phyloP scores from a whole-genome alignment of 2,329 filamentous ascomycete genomes.

The Botryotinia convoluta region DNA sequence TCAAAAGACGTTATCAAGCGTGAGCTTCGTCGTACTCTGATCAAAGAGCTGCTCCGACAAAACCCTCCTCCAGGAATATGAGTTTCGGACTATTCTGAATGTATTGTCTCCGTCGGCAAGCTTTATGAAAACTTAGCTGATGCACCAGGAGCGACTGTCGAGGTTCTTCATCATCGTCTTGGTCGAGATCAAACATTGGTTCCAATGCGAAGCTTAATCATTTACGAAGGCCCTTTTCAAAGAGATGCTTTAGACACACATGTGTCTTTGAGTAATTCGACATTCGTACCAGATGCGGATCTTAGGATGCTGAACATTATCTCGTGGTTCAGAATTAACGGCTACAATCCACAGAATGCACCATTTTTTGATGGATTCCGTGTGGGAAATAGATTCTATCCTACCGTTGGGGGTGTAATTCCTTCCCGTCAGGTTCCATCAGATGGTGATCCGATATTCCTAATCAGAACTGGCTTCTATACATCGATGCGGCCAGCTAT shows the following conservation, averaged over 20 bases:
- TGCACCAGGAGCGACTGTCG: background rate
- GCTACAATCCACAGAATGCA: background rate
- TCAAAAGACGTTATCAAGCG: background rate
- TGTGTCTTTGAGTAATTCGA: background rate
- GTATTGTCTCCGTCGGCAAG: slow-evolving; percentile 15
- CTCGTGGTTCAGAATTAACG: slow-evolving; percentile 20
- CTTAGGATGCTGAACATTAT: slow-evolving; percentile 23
- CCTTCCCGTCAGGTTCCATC: background rate
- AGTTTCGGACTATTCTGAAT: slow-evolving; percentile 17
- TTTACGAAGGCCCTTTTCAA: background rate
- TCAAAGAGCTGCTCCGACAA: background rate
- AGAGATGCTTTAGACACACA: background rate
- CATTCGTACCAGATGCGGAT: background rate
- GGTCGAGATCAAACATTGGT: background rate
- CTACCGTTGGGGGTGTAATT: background rate
- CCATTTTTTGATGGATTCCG: background rate
- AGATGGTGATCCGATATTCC: background rate
- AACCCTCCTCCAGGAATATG: background rate
- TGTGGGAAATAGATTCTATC: slow-evolving; percentile 24
- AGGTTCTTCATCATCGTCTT: background rate
- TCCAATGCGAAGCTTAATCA: background rate
- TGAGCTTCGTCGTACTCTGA: background rate
- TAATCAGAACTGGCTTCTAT: slow-evolving; percentile 20
- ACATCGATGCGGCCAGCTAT: slow-evolving; percentile 23
- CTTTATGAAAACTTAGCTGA: background rate